phyloP scores from a whole-genome alignment of 1,139 yeast genomes.

The Lodderomyces pseudojiufengensis region DNA sequence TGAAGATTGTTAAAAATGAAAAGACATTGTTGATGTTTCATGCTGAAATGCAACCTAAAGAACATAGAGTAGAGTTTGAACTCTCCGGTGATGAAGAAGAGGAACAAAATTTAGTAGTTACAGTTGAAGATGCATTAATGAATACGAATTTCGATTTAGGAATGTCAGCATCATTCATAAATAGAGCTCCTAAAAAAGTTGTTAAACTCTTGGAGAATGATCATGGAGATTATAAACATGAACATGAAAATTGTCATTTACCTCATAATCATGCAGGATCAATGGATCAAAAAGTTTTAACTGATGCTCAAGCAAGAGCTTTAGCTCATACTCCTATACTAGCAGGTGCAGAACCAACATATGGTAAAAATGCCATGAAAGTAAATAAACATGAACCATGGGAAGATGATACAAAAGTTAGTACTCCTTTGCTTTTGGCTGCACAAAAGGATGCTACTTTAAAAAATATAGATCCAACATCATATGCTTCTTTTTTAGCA shows the following conservation, averaged over 20 bases:
- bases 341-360: conserved; percentile 55
- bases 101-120: conserved; percentile 11
- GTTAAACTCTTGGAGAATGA: conserved; percentile 25
- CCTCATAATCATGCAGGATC: conserved; percentile 41
- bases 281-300: conserved; percentile 35
- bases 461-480: conserved; percentile 55
- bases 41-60: conserved; percentile 72
- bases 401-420: conserved; percentile 10
- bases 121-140: conserved; percentile 10
- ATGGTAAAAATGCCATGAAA: conserved; percentile 46
- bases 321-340: conserved; percentile 52
- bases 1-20: conserved; percentile 55
- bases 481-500: conserved; percentile 70
- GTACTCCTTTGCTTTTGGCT: conserved; percentile 26
- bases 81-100: conserved; percentile 21
- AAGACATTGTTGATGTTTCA: conserved; percentile 85
- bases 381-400: conserved; percentile 28
- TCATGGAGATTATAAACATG: conserved; percentile 18
- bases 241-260: conserved; percentile 32
- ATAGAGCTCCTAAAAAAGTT: conserved; percentile 39
- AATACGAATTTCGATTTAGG: conserved; percentile 36
- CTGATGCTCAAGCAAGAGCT: conserved; percentile 49
- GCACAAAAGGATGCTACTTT: conserved; percentile 39
- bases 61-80: conserved; percentile 21
- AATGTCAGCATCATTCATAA: conserved; percentile 45